Conservation (phyloP, 192 early-diverging fungal genomes). For the Kickxella alabastrina region DNA sequence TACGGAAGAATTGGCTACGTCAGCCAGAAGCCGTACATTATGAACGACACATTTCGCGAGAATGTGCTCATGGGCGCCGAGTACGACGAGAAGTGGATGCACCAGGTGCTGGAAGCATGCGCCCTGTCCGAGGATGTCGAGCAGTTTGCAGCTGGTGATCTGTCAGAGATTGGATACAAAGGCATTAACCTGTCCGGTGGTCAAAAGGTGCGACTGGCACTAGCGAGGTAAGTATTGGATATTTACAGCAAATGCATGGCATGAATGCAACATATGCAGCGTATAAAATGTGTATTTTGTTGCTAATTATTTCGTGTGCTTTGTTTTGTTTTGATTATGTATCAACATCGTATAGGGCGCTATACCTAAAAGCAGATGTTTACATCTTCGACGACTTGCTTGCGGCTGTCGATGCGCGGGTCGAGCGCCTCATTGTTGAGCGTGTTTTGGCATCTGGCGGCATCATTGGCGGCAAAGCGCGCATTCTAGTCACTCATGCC, state of each 20-base stretch:
- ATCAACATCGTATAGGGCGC: conserved; percentile 38
- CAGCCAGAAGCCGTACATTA: conserved; percentile 38
- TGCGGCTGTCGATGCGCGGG: conserved; percentile 63
- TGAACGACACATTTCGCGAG: conserved; percentile 44
- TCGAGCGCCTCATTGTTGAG: conserved; percentile 56
- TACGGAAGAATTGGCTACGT: conserved; percentile 56
- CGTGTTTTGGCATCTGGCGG: conserved; percentile 33
- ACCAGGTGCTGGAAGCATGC: conserved; percentile 20
- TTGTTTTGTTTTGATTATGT: too few species aligned
- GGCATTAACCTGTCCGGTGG: conserved; percentile 61
- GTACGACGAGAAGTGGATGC: conserved; percentile 29
- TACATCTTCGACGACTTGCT: conserved; percentile 69
- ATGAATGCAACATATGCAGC: too few species aligned
- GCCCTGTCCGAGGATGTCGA: conserved; percentile 27
- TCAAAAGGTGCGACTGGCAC: conserved; percentile 60
- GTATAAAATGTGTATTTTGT: too few species aligned
- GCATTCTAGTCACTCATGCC: conserved; percentile 58
- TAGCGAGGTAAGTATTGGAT: conserved; percentile 55
- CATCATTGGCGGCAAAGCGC: conserved; percentile 34
- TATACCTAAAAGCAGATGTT: conserved; percentile 60
- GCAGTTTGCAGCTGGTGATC: conserved; percentile 26
- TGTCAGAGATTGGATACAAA: conserved; percentile 54
- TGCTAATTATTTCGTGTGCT: too few species aligned
- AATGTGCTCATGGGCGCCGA: conserved; percentile 43
- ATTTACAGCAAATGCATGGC: too few species aligned